Conservation (phyloP, 2,329 filamentous ascomycete species). For the Arthrobotrys conoides region DNA sequence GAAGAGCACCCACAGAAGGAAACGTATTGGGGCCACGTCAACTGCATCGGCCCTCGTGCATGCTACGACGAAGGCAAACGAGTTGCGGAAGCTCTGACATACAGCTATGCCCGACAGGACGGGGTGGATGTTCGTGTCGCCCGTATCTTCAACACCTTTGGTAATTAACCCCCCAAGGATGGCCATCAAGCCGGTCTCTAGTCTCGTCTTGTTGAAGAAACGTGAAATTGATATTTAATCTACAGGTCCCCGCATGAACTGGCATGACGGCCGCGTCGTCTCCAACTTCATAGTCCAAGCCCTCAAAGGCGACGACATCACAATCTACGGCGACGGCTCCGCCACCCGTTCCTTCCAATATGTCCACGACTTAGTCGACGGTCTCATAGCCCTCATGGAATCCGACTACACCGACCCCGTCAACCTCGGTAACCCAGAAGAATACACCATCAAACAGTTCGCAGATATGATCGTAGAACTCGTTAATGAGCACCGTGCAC, state of each 20-base stretch:
- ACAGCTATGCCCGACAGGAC: conserved; percentile 65
- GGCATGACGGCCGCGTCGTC: conserved; percentile 65
- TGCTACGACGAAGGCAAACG: conserved; percentile 69
- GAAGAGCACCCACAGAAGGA: conserved; percentile 65
- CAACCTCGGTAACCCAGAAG: conserved; percentile 65
- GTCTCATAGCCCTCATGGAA: conserved; percentile 65
- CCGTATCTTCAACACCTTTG: conserved; percentile 66
- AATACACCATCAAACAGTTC: conserved; percentile 65
- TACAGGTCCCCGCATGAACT: conserved; percentile 64
- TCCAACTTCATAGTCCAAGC: conserved; percentile 65
- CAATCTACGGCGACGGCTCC: conserved; percentile 65
- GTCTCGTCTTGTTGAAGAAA: too few species aligned
- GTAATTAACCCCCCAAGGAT: conserved; percentile 48
- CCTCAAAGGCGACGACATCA: conserved; percentile 63
- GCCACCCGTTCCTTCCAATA: conserved; percentile 66
- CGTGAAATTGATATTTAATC: conserved; percentile 9
- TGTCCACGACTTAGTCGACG: conserved; percentile 65
- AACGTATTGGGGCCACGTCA: conserved; percentile 68
- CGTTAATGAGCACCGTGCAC: conserved; percentile 54
- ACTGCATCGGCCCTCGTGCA: conserved; percentile 67
- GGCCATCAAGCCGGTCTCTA: background rate
- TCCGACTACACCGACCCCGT: conserved; percentile 64
- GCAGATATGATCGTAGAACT: conserved; percentile 63
- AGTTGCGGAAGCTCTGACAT: conserved; percentile 67
- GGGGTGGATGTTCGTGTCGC: conserved; percentile 65